phyloP scores from a whole-genome alignment of 2,329 filamentous ascomycete species.

The Aureobasidium vineae region DNA sequence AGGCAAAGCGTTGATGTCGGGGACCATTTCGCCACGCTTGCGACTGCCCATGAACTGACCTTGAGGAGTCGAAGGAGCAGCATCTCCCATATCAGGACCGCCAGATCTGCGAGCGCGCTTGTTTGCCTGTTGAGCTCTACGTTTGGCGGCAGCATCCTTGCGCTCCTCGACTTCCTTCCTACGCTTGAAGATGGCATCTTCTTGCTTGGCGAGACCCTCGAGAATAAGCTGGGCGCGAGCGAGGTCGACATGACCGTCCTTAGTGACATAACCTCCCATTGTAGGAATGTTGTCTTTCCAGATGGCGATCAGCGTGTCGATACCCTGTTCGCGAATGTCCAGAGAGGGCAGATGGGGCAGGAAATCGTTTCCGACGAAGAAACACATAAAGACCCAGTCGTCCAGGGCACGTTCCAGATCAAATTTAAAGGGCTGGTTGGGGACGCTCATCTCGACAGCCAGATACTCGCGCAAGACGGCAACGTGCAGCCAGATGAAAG shows the following conservation, averaged over 20 bases:
- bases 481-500: conserved; percentile 98
- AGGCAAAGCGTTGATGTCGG: conserved; percentile 49
- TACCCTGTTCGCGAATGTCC: conserved; percentile 95
- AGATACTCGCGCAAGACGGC: conserved; percentile 89
- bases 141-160: conserved; percentile 74
- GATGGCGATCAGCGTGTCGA: conserved; percentile 93
- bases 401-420: conserved; percentile 92
- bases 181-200: conserved; percentile 88
- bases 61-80: conserved; percentile 35
- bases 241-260: conserved; percentile 89
- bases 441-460: conserved; percentile 81
- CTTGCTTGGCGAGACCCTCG: conserved; percentile 82
- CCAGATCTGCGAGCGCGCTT: conserved; percentile 34
- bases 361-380: conserved; percentile 98
- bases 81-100: conserved; percentile 35
- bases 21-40: conserved; percentile 36
- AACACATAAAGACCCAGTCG: conserved; percentile 99
- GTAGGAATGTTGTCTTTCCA: conserved; percentile 89
- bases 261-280: conserved; percentile 96
- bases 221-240: conserved; percentile 84
- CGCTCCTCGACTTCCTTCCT: conserved; percentile 84
- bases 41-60: conserved; percentile 29
- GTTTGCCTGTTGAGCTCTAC: conserved; percentile 60
- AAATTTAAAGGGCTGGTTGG: conserved; percentile 79
- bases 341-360: conserved; percentile 94